Percentiles rank a stretch among this genome's conserved stretches.
phyloP scores from a whole-genome alignment of 805 yeast genomes.

The Candida alai region DNA sequence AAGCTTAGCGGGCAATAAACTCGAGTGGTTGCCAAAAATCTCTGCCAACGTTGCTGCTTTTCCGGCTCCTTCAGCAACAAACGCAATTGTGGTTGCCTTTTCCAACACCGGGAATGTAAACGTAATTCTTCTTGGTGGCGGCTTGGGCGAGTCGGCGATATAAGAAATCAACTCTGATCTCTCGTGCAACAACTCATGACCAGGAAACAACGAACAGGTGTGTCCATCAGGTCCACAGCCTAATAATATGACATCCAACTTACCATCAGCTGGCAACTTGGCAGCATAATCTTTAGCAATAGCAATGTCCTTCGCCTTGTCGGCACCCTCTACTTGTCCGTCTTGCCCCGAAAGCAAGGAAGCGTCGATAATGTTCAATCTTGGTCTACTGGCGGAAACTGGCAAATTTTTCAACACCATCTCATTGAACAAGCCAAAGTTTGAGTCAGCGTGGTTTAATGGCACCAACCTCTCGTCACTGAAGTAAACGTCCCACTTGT shows the following conservation, averaged over 20 bases:
- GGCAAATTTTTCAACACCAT: slow-evolving; percentile 52
- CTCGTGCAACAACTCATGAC: slow-evolving; percentile 64
- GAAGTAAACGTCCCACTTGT: slow-evolving; percentile 76
- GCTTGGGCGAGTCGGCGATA: slow-evolving; percentile 84
- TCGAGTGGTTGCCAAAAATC: slow-evolving; percentile 54
- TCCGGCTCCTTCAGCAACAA: slow-evolving; percentile 86
- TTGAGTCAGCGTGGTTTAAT: slow-evolving; percentile 76
- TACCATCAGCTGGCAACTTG: slow-evolving; percentile 45
- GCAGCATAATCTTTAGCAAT: slow-evolving; percentile 64
- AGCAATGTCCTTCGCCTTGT: slow-evolving; percentile 39
- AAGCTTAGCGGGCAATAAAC: slow-evolving; percentile 64
- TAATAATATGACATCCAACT: slow-evolving; percentile 64
- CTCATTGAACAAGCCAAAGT: slow-evolving; percentile 72
- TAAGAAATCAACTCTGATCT: slow-evolving; percentile 50
- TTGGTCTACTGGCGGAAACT: slow-evolving; percentile 46
- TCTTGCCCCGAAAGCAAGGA: slow-evolving; percentile 50
- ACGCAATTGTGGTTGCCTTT: slow-evolving; percentile 54
- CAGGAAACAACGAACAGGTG: slow-evolving; percentile 90
- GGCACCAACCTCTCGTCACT: slow-evolving; percentile 92
- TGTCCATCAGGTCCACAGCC: slow-evolving; percentile 98
- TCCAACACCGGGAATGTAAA: slow-evolving; percentile 75
- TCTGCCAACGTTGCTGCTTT: slow-evolving; percentile 70
- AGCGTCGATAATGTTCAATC: slow-evolving; percentile 63
- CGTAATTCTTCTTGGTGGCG: slow-evolving; percentile 90
- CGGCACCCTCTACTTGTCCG: slow-evolving; percentile 42